Evolutionary conservation across 148 eudicot genomes (phyloP), one percentile per base, ranked within the genome.

Genomic region (Rhododendron williamsianum): DNA sequence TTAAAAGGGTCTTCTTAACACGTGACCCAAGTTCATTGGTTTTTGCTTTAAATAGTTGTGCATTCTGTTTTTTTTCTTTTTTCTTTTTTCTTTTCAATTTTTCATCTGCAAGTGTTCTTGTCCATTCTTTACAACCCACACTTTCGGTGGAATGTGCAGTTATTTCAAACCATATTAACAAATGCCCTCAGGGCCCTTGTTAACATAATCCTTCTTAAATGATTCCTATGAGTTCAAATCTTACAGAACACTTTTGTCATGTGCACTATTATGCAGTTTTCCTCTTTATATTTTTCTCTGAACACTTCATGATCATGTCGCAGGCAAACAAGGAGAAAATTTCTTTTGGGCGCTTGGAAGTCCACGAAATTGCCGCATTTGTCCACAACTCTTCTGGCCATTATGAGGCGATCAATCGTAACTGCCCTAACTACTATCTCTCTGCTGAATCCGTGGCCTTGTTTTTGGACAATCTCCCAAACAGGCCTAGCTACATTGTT

Each of bases 241-340:
- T 60, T 2, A 8, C 1, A 10, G 7, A 3, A 77, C 12, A 52
- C 15, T 9, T 54, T 35, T 45, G 6, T 56, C 48, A 4, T 56
- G 25, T 10, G 13, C 21, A 6, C 21, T 63, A 9, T 18, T 4
- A 1, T n/a, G 43, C 36, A 13, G 41, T 78, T 84, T 52, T 77
- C 36, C 45, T 45, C 23, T 76, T 41, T 19, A 23, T 46, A 41
- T 41, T 41, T 71, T 35, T 74, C 25, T 10, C 18, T n/a, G 23
- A 43, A 81, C 15, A 4, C 9, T 4, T 73, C 16, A 9, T 35
- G 58, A 38, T 86, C 9, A 19, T 86, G 49, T 76, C 30, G 81
- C 94, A 97, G 99, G 98, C 92, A 84, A 97, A 90, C 91, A 97
- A 95, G 90, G 99, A 97, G 89, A 95, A 91, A 88, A 95, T 97